phyloP scores from a whole-genome alignment of 306 rosid species.

The Cucumis melo region DNA sequence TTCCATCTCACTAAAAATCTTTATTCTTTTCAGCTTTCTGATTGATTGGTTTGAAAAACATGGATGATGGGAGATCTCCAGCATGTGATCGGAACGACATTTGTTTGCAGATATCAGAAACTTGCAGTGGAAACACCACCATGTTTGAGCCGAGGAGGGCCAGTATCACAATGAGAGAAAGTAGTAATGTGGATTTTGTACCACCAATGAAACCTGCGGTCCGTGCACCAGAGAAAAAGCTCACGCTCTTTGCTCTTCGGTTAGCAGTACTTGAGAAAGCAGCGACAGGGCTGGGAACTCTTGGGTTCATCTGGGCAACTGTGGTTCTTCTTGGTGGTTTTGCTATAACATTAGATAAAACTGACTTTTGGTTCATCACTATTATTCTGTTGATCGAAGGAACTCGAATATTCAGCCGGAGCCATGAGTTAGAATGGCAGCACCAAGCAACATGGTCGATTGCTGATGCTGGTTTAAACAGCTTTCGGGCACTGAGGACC shows the following conservation, averaged over 20 bases:
- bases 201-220: constrained; percentile 15
- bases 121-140: constrained; percentile 26
- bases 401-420: constrained; percentile 79
- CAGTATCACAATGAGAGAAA: constrained; percentile 32
- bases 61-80: constrained; percentile 29
- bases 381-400: constrained; percentile 77
- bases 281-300: constrained; percentile 85
- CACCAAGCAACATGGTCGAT: constrained; percentile 91
- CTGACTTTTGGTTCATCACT: constrained; percentile 83
- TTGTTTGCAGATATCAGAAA: constrained; percentile 33
- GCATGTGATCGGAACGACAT: constrained; percentile 25
- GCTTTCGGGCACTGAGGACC: constrained; percentile 40
- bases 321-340: constrained; percentile 90
- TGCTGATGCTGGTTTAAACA: constrained; percentile 48
- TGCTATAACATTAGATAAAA: constrained; percentile 55
- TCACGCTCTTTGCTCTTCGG: constrained; percentile 72
- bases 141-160: constrained; percentile 38
- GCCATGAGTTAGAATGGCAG: constrained; percentile 97
- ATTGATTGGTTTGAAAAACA: not conserved
- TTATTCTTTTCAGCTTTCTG: not conserved
- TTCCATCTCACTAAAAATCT: not conserved
- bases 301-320: constrained; percentile 89
- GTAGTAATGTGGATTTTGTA: constrained; percentile 11
- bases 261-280: constrained; percentile 84
- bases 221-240: constrained; percentile 70